Percentiles rank a stretch among this genome's conserved stretches.
Conservation (phyloP, 2,329 filamentous ascomycete genomes). For the Penicillium sp. region DNA sequence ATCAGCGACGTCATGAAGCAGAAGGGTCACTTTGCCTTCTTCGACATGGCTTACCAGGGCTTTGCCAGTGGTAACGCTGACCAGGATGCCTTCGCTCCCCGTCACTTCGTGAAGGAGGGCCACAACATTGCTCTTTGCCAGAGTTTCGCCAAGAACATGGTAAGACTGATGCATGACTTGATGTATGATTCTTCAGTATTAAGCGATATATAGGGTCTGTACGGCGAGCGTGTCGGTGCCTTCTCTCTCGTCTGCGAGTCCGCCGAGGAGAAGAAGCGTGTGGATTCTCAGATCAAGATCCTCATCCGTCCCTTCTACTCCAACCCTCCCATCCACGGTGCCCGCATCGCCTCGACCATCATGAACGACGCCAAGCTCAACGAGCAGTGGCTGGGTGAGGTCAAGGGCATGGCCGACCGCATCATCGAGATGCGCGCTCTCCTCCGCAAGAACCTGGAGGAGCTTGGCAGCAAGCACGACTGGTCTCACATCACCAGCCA, state of each 20-base stretch:
- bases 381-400: constrained; percentile 88
- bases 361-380: constrained; percentile 76
- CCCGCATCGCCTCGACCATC: constrained; percentile 85
- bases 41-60: constrained; percentile 99
- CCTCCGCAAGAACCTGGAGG: constrained; percentile 89
- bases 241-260: constrained; percentile 85
- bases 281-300: constrained; percentile 98
- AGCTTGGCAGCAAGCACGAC: constrained; percentile 89
- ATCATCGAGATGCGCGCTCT: constrained; percentile 97
- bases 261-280: constrained; percentile 82
- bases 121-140: constrained; percentile 81
- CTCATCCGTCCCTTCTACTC: constrained; percentile 94
- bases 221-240: constrained; percentile 93
- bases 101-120: constrained; percentile 86
- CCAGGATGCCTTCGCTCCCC: constrained; percentile 84
- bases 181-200: too few relatives aligned
- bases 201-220: too few relatives aligned
- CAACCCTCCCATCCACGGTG: constrained; percentile 93
- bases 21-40: constrained; percentile 85
- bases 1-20: constrained; percentile 80
- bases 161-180: too few relatives aligned
- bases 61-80: constrained; percentile 89
- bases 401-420: constrained; percentile 97
- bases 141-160: constrained; percentile 99
- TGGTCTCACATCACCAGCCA: constrained; percentile 98